A percentile compares a stretch with the other conserved stretches of the same genome.
phyloP scores from a whole-genome alignment of 306 rosid genomes.

The Citrullus colocynthis region DNA sequence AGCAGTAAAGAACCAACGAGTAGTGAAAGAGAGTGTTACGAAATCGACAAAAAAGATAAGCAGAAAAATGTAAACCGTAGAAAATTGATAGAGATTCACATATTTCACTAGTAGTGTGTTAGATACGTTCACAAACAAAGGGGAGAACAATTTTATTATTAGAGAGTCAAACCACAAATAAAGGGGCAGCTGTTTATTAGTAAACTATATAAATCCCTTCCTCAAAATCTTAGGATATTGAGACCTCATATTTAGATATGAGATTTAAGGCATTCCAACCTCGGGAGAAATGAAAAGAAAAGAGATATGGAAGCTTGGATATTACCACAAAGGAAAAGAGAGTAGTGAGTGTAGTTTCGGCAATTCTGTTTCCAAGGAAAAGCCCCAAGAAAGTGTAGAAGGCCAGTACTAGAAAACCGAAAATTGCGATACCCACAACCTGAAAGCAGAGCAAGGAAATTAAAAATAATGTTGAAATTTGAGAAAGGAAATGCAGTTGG shows the following conservation, averaged over 20 bases:
- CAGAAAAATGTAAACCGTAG: no score
- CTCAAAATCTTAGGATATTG: no score
- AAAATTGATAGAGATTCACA: no score
- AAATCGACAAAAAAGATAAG: neutral
- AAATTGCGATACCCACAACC: slow-evolving; percentile 72
- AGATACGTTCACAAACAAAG: no score
- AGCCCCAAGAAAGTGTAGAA: slow-evolving; percentile 78
- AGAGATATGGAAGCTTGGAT: neutral
- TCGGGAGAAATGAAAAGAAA: neutral
- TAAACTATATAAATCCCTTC: no score
- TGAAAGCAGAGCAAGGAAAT: slow-evolving; percentile 10
- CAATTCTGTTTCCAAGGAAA: slow-evolving; percentile 54
- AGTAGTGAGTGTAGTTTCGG: slow-evolving; percentile 47
- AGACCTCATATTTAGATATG: no score
- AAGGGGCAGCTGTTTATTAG: no score
- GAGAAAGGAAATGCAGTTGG: neutral
- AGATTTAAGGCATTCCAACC: no score
- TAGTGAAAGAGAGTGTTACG: neutral
- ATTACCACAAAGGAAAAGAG: slow-evolving; percentile 45
- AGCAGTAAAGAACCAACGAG: neutral
- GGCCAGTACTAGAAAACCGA: slow-evolving; percentile 39
- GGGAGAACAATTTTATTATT: no score
- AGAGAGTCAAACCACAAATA: no score
- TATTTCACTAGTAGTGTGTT: no score
- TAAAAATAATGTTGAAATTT: neutral